These are phyloP conservation scores for Euphorbia celastroides DNA, from an alignment of 441 rosid genomes.

Conservation along the genomic window DNA sequence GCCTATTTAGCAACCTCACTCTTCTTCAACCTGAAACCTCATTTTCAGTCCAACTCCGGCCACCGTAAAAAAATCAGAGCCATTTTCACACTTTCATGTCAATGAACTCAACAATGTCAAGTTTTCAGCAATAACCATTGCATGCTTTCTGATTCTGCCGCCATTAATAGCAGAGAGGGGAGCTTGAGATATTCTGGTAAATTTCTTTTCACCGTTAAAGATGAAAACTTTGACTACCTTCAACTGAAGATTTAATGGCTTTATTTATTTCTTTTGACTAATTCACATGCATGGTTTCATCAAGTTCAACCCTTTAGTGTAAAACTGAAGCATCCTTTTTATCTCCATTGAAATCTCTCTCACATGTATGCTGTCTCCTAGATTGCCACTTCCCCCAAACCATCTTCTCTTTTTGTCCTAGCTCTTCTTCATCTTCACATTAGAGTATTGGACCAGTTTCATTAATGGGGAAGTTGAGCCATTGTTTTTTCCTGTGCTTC, in stretches of 20 bases:
- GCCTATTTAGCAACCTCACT: constrained; percentile 7
- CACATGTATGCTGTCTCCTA: constrained; percentile 77
- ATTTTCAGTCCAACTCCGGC: not conserved
- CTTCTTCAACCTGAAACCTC: constrained; percentile 14
- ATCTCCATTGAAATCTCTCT: constrained; percentile 21
- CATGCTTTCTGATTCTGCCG: not conserved
- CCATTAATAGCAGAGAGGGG: constrained; percentile 5
- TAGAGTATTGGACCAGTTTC: no score
- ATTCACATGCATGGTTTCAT: no score
- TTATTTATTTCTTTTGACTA: not conserved
- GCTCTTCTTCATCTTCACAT: not conserved
- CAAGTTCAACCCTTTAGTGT: constrained; percentile 46
- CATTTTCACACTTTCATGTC: not conserved
- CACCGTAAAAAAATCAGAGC: constrained; percentile 7
- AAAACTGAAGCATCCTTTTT: constrained; percentile 45
- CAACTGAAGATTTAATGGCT: constrained; percentile 23
- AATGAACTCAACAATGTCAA: not conserved
- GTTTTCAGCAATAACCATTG: not conserved
- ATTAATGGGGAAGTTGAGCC: constrained; percentile 38
- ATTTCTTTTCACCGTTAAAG: constrained; percentile 13
- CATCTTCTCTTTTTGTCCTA: not conserved
- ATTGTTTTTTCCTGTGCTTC: constrained; percentile 27
- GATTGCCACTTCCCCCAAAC: constrained; percentile 31
- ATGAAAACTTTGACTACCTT: constrained; percentile 13
- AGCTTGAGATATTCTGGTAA: constrained; percentile 13